These are phyloP conservation scores for Phycomyces nitens DNA, from an alignment of 192 early-diverging fungal species.

Conservation along the genomic window DNA sequence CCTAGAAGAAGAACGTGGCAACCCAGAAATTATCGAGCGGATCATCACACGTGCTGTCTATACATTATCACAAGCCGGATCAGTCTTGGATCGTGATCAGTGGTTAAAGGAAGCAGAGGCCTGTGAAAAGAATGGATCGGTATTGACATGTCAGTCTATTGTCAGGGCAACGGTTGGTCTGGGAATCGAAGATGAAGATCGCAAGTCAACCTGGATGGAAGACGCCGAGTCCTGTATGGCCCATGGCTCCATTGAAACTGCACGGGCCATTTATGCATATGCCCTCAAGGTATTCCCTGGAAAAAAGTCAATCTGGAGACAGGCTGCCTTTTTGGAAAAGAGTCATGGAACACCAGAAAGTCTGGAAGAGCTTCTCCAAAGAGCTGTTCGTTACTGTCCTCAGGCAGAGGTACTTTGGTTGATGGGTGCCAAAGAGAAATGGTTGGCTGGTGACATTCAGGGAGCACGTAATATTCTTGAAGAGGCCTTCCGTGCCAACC, in stretches of 20 bases:
- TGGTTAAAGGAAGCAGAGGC: slow-evolving; percentile 88
- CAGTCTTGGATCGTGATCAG: slow-evolving; percentile 71
- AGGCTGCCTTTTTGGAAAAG: slow-evolving; percentile 86
- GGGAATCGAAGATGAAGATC: slow-evolving; percentile 76
- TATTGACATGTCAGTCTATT: slow-evolving; percentile 80
- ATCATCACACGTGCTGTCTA: slow-evolving; percentile 74
- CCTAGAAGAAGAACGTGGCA: slow-evolving; percentile 82
- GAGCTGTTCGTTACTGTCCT: slow-evolving; percentile 86
- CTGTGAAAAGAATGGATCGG: slow-evolving; percentile 75
- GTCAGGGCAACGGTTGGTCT: slow-evolving; percentile 73
- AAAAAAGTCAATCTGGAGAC: slow-evolving; percentile 80
- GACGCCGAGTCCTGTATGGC: slow-evolving; percentile 78
- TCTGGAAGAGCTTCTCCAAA: slow-evolving; percentile 74
- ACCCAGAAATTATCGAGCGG: slow-evolving; percentile 58
- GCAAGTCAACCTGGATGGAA: slow-evolving; percentile 79
- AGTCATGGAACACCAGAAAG: slow-evolving; percentile 70
- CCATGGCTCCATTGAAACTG: slow-evolving; percentile 65
- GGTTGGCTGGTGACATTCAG: slow-evolving; percentile 76
- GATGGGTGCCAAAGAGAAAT: slow-evolving; percentile 95
- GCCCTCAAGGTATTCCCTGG: slow-evolving; percentile 74
- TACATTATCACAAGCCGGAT: slow-evolving; percentile 60
- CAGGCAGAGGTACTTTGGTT: slow-evolving; percentile 93
- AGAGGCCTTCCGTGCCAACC: slow-evolving; percentile 87
- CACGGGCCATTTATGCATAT: slow-evolving; percentile 84
- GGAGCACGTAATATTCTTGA: slow-evolving; percentile 83